These are phyloP conservation scores for Hericium rajendrae DNA, from an alignment of 768 basidiomycete genomes.

Conservation along the genomic window DNA sequence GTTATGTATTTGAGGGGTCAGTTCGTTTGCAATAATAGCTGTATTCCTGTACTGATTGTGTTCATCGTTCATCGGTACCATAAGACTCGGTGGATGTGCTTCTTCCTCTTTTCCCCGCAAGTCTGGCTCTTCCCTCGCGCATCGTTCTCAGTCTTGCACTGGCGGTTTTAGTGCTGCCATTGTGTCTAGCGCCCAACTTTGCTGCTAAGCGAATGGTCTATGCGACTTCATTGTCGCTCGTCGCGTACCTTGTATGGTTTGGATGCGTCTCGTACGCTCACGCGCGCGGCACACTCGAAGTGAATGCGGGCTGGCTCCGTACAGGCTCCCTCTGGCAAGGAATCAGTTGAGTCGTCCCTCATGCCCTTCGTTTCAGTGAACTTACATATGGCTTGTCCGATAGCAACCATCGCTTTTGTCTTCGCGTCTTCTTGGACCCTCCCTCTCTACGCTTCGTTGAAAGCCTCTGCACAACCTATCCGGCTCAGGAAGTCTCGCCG, in stretches of 20 bases:
- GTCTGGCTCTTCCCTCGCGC: conserved; percentile 25
- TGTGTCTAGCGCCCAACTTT: conserved; percentile 48
- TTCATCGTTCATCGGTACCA: conserved; percentile 13
- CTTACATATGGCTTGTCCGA: background rate
- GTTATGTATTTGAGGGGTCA: conserved; percentile 58
- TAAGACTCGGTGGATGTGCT: conserved; percentile 47
- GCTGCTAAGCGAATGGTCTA: conserved; percentile 43
- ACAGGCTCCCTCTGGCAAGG: conserved; percentile 53
- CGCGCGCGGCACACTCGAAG: conserved; percentile 32
- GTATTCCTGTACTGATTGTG: conserved; percentile 5
- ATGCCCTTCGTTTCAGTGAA: no score
- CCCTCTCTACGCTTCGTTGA: conserved; percentile 53
- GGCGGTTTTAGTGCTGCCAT: conserved; percentile 35
- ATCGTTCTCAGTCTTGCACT: conserved; percentile 31
- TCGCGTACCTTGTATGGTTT: conserved; percentile 55
- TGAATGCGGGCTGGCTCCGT: conserved; percentile 27
- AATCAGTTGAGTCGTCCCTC: conserved; percentile 31
- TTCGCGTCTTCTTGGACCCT: conserved; percentile 60
- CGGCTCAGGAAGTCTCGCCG: conserved; percentile 34
- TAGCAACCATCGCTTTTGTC: conserved; percentile 53
- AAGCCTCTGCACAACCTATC: conserved; percentile 30
- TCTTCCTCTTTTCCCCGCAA: conserved; percentile 36
- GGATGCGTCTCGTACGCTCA: conserved; percentile 42
- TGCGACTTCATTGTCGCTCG: conserved; percentile 49
- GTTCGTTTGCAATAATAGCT: conserved; percentile 19